Percentiles rank a stretch among this genome's conserved stretches.
Conservation (phyloP, 192 early-diverging fungal species). For the Backusella parvicylindrica region DNA sequence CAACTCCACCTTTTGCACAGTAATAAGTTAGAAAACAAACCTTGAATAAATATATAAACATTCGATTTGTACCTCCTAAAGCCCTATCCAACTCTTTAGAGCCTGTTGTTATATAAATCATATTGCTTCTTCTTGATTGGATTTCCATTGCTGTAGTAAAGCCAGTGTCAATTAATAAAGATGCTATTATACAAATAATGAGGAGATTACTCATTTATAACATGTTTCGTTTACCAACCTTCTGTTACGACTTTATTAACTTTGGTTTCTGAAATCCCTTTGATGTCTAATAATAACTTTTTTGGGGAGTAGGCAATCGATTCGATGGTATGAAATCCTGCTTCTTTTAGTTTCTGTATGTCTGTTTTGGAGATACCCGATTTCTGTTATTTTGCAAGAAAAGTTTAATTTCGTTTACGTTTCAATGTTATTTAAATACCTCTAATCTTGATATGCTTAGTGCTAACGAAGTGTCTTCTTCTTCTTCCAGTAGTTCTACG, state of each 20-base stretch:
- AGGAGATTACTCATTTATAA: background rate
- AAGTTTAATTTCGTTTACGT: background rate
- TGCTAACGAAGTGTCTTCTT: background rate
- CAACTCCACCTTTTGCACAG: slow-evolving; percentile 66
- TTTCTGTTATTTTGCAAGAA: background rate
- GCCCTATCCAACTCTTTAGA: slow-evolving; percentile 1
- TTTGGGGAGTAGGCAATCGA: slow-evolving; percentile 89
- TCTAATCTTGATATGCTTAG: background rate
- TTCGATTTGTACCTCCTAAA: background rate
- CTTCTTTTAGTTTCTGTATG: slow-evolving; percentile 83
- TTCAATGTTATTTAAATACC: background rate
- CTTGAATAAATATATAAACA: background rate
- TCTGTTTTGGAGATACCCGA: slow-evolving; percentile 64
- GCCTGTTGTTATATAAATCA: slow-evolving; percentile 9
- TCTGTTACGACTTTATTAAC: slow-evolving; percentile 94
- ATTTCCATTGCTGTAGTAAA: slow-evolving; percentile 16
- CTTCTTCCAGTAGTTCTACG: background rate
- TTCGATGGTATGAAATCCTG: slow-evolving; percentile 88
- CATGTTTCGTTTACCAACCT: slow-evolving; percentile 38
- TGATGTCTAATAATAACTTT: slow-evolving; percentile 83
- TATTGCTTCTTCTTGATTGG: background rate
- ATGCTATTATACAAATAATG: background rate
- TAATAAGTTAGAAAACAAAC: background rate
- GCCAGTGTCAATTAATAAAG: background rate
- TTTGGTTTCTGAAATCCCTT: slow-evolving; percentile 94